Conservation (phyloP, 352 stramenopile genomes). For the Thraustochytrium sp. region DNA sequence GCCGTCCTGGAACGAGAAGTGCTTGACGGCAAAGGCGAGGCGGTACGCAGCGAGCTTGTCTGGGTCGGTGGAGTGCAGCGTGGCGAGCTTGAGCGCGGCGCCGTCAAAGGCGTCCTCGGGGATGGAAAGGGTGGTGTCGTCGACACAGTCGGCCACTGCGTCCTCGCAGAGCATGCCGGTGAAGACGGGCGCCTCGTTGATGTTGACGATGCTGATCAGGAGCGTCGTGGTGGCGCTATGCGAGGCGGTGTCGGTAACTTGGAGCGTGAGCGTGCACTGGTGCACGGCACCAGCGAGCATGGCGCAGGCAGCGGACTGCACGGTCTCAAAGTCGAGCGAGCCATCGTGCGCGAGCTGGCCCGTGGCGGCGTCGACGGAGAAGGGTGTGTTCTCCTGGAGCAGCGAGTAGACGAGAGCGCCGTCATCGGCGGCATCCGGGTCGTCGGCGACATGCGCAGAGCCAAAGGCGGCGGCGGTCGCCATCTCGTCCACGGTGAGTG, state of each 20-base stretch:
- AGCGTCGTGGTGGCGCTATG: not conserved
- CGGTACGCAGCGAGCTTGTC: not conserved
- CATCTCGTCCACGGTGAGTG: constrained; percentile 8
- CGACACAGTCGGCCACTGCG: too few species aligned
- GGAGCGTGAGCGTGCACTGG: not conserved
- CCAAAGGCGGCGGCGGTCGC: not conserved
- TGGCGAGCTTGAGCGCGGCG: not conserved
- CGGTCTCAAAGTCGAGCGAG: not conserved
- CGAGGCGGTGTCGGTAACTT: not conserved
- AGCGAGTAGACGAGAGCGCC: not conserved
- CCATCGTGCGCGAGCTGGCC: not conserved
- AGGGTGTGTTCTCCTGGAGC: too few species aligned
- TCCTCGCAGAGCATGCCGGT: not conserved
- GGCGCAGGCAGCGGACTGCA: not conserved
- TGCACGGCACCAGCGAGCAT: not conserved
- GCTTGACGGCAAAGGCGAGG: not conserved
- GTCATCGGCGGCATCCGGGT: constrained; percentile 29
- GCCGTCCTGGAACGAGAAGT: not conserved
- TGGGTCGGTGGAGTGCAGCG: not conserved
- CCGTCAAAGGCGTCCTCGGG: not conserved
- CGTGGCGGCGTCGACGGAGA: not conserved
- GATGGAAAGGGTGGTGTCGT: not conserved
- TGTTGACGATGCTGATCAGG: not conserved
- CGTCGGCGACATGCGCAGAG: not conserved
- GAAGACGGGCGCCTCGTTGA: constrained; percentile 24